Percentiles rank a stretch among this genome's conserved stretches.
Evolutionary conservation across 1,139 yeast species (phyloP).

Genomic region (Blastobotrys aristatus): DNA sequence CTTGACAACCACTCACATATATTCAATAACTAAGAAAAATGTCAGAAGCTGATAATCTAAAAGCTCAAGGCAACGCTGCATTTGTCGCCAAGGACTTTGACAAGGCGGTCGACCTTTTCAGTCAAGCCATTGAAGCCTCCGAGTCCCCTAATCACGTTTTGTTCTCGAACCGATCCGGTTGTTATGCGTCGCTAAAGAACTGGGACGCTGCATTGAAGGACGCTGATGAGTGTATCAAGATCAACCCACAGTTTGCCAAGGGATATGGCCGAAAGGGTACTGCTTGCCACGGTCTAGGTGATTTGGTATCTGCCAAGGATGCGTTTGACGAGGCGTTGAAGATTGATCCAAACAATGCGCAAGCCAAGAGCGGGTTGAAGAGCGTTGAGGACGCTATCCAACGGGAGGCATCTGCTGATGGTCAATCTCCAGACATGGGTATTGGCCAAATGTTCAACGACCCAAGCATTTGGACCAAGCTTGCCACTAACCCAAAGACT

Average conservation of each 20-base stretch:
- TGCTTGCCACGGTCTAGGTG: constrained; percentile 81
- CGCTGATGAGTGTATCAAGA: constrained; percentile 74
- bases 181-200: constrained; percentile 73
- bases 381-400: constrained; percentile 58
- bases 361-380: constrained; percentile 79
- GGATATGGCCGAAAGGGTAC: constrained; percentile 94
- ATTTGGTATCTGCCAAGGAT: constrained; percentile 50
- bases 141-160: constrained; percentile 81
- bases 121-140: constrained; percentile 85
- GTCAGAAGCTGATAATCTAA: constrained; percentile 29
- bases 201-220: constrained; percentile 72
- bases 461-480: constrained; percentile 70
- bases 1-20: no score
- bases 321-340: constrained; percentile 79
- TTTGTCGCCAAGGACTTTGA: constrained; percentile 81
- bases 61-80: constrained; percentile 76
- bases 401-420: constrained; percentile 37
- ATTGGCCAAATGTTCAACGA: constrained; percentile 72
- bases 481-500: constrained; percentile 82
- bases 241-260: constrained; percentile 86
- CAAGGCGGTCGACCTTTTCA: constrained; percentile 73
- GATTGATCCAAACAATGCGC: constrained; percentile 73
- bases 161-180: constrained; percentile 91
- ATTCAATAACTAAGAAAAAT: constrained; percentile 12
- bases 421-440: constrained; percentile 65